Evolutionary conservation across 192 early-diverging fungal species (phyloP), one percentile per base, ranked within the genome.

Genomic region (Backusella circina): DNA sequence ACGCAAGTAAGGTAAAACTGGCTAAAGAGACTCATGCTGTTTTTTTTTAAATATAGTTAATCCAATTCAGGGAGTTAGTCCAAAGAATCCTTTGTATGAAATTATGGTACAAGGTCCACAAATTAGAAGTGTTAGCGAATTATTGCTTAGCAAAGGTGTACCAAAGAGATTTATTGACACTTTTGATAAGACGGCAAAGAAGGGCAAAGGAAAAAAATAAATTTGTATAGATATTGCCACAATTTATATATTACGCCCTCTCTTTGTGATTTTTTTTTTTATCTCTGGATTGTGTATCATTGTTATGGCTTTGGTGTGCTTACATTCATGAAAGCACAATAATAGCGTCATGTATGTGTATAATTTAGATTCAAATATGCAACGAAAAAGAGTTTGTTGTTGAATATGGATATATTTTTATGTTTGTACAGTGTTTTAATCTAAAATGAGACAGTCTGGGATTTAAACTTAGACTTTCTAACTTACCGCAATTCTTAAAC

Each of bases 31-130:
- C n/a, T n/a, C n/a, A n/a, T n/a, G n/a, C n/a, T n/a, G n/a, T n/a
- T n/a, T n/a, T 64, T 68, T 32, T 54, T 23, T 32, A 41, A 0
- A 41, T 57, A 13, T 68, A 91, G 88, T 84, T 44, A 86, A 84
- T 31, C 83, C 84, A 35, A 67, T 88, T 18, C 83, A 81, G 26
- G 86, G 85, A 13, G 83, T 86, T 30, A 83, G 84, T 12, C 89
- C 89, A 13, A 86, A 88, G 65, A 67, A 82, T 39, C 83, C 88
- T 16, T 38, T 88, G 35, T 79, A 83, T 23, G 92, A 94, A 71
- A 83, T 94, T 6, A 86, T 93, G 88, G 90, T 92, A 0, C 93
- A 94, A 79, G 93, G 93, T n/a, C 85, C 85, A 39, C 92, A 94
- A 72, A 79, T 86, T 36, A 91, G 88, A 75, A 86, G 85, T 65